Conservation (phyloP, 495 filamentous ascomycete genomes). For the Bacidia gigantensis region DNA sequence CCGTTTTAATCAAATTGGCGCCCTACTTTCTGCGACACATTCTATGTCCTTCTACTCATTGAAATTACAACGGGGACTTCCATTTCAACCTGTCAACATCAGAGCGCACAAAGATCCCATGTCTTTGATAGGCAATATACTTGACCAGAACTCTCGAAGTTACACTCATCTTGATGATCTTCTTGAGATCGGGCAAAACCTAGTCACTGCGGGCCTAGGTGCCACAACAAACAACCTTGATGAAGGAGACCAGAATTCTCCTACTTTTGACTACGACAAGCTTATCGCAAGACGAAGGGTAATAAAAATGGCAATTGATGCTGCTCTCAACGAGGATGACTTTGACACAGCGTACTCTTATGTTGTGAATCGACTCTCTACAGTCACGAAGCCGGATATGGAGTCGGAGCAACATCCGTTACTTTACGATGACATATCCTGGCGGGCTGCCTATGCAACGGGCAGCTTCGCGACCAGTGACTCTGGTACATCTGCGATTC, state of each 20-base stretch:
- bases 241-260: constrained; percentile 16
- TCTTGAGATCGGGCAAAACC: constrained; percentile 58
- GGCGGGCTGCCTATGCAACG: constrained; percentile 82
- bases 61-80: constrained; percentile 78
- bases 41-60: constrained; percentile 76
- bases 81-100: constrained; percentile 82
- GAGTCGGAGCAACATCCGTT: constrained; percentile 10
- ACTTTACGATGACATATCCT: constrained; percentile 63
- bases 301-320: constrained; percentile 76
- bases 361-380: constrained; percentile 53
- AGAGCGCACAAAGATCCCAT: constrained; percentile 77
- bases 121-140: constrained; percentile 66
- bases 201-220: constrained; percentile 56
- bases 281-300: constrained; percentile 47
- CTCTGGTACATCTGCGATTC: constrained; percentile 34
- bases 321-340: constrained; percentile 73
- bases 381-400: constrained; percentile 22
- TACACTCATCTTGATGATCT: constrained; percentile 83
- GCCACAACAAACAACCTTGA: constrained; percentile 3
- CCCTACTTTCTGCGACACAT: constrained; percentile 77
- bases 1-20: constrained; percentile 42
- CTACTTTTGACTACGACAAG: constrained; percentile 9
- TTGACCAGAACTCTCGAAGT: constrained; percentile 72
- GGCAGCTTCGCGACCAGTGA: constrained; percentile 52
- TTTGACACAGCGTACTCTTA: constrained; percentile 97